A percentile compares a stretch with the other conserved stretches of the same genome.
phyloP scores from a whole-genome alignment of 768 basidiomycete species.

The Dentipellis sp. region DNA sequence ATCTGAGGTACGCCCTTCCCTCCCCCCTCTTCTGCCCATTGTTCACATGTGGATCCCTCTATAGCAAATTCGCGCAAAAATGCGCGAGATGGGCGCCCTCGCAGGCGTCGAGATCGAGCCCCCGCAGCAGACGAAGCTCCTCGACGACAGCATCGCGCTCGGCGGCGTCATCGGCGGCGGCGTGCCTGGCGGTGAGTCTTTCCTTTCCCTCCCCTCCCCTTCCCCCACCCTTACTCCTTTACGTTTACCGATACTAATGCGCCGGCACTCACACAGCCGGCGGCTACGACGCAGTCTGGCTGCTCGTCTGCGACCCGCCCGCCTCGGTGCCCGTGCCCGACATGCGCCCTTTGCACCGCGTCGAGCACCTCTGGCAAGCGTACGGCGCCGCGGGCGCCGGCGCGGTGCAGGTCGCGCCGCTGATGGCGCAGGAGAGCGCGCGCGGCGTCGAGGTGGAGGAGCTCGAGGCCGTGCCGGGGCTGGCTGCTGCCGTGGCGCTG shows the following conservation, averaged over 20 bases:
- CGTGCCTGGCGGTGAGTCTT: conserved; percentile 84
- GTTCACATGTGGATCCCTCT: not conserved
- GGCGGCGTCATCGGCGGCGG: conserved; percentile 91
- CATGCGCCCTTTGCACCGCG: conserved; percentile 39
- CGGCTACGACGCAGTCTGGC: conserved; percentile 95
- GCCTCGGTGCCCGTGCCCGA: conserved; percentile 27
- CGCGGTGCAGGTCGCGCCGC: conserved; percentile 44
- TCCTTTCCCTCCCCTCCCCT: not conserved
- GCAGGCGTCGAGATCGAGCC: conserved; percentile 89
- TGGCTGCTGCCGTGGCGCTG: conserved; percentile 3
- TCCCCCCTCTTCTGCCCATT: not conserved
- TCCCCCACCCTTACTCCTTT: too few relatives aligned
- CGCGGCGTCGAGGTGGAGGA: conserved; percentile 62
- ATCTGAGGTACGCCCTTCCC: conserved; percentile 38
- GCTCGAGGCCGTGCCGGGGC: conserved; percentile 28
- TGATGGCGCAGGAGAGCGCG: conserved; percentile 61
- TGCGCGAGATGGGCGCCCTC: conserved; percentile 75
- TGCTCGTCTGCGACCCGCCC: conserved; percentile 65
- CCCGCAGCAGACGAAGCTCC: conserved; percentile 69
- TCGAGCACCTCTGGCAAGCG: conserved; percentile 61
- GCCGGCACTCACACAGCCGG: conserved; percentile 74
- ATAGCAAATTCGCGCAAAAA: conserved; percentile 69
- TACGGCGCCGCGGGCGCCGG: conserved; percentile 36
- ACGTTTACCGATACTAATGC: too few relatives aligned
- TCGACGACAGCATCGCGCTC: conserved; percentile 67